These are phyloP conservation scores for Helianthus tuberosus DNA, from an alignment of 129 eudicot genomes.

Conservation along the genomic window DNA sequence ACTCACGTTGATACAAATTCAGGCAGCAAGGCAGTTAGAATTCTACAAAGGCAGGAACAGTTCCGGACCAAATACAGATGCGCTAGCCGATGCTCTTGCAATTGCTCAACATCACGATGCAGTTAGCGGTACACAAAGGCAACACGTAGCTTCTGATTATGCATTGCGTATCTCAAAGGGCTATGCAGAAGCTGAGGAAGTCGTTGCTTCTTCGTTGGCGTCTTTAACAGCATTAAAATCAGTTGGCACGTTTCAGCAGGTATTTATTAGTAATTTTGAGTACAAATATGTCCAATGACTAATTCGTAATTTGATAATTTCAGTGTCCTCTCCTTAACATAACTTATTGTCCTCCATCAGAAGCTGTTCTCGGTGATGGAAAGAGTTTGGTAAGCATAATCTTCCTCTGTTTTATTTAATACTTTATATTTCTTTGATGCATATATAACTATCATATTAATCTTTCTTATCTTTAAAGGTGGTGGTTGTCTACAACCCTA, in stretches of 20 bases:
- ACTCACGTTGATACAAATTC: slow-evolving; percentile 19
- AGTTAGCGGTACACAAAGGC: slow-evolving; percentile 90
- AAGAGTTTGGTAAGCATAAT: slow-evolving; percentile 66
- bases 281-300: slow-evolving; percentile 22
- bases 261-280: slow-evolving; percentile 17
- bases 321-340: slow-evolving; percentile 96
- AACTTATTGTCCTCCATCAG: slow-evolving; percentile 91
- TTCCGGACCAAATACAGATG: slow-evolving; percentile 68
- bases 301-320: slow-evolving; percentile 25
- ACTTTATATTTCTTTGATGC: background rate
- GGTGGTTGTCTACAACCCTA: slow-evolving; percentile 76
- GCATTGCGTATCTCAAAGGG: slow-evolving; percentile 76
- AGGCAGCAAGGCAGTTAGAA: slow-evolving; percentile 98
- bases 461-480: slow-evolving; percentile 43
- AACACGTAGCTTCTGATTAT: slow-evolving; percentile 95
- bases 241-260: slow-evolving; percentile 71
- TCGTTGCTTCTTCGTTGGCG: slow-evolving; percentile 71
- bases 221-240: slow-evolving; percentile 45
- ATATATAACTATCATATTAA: slow-evolving; percentile 13
- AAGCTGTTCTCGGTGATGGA: slow-evolving; percentile 65
- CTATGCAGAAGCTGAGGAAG: slow-evolving; percentile 75
- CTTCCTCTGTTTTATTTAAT: background rate
- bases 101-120: slow-evolving; percentile 97
- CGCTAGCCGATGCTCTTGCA: slow-evolving; percentile 84
- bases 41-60: slow-evolving; percentile 59